Base-by-base conservation (phyloP, 306 rosid genomes). In the Nissolia schottii region DNA sequence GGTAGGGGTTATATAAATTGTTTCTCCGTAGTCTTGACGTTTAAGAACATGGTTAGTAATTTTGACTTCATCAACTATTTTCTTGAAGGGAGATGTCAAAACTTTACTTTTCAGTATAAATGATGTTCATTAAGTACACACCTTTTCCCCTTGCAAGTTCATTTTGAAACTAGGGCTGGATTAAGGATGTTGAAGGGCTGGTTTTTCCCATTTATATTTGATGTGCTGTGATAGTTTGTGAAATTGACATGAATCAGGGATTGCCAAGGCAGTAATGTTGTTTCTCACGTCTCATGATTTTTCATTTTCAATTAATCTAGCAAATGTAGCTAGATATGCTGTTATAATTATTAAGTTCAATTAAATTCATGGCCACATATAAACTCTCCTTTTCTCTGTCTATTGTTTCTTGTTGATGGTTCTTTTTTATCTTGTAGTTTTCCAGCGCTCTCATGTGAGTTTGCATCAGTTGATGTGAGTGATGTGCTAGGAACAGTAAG, bases 401-500 rank as follows among this genome's bases (percentile, higher is more conserved):
- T 34, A 20, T 45, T 67, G 38, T 55, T 40, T 56, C 45, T 80
- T 56, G 73, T 77, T 83, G 38, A 84, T 70, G 46, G 50, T 65
- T 46, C 45, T 61, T 18, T 20, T 49, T 82, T 78, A 35, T 76
- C 55, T 38, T 85, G 93, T 73, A 94, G 99, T 85, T 91, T 94
- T 77, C 96, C 93, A 71, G 87, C 92, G 15, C 99, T 94, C 51
- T 85, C 99, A 48, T 94, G 99, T 84, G 99, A 94, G 79, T 94
- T 94, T 84, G 97, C 96, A 70, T 84, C 97, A 6, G 81, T 94
- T 60, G 99, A 94, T 59, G 89, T 94, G 75, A 85, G 92, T 64
- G 99, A 94, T 22, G 88, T 91, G 68, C 68, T 94, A 75, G 99
- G 99, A 83, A 94, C 99, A 81, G 99, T 94, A 91, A 94, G 99